phyloP scores from a whole-genome alignment of 2,329 filamentous ascomycete genomes.

The Paracoccidioides lutzii region DNA sequence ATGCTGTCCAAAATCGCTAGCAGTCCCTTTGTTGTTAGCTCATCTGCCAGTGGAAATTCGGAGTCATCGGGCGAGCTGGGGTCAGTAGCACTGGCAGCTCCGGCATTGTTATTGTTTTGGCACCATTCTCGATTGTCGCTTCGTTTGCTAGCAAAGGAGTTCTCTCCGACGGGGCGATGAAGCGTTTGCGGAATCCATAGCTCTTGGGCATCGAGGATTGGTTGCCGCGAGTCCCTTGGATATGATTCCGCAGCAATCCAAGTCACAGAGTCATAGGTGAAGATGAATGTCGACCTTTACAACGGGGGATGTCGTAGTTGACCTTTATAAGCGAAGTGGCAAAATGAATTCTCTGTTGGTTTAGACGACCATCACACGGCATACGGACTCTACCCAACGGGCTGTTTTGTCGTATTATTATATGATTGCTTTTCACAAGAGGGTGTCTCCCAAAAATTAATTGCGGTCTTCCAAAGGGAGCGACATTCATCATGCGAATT shows the following conservation, averaged over 20 bases:
- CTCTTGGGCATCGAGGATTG: too few relatives aligned
- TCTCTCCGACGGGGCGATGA: constrained; percentile 7
- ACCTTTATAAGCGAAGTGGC: too few relatives aligned
- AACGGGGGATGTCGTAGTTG: too few relatives aligned
- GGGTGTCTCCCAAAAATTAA: too few relatives aligned
- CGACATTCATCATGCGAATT: too few relatives aligned
- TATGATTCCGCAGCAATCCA: background rate
- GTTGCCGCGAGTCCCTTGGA: background rate
- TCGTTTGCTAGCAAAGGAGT: constrained; percentile 9
- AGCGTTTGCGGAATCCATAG: background rate
- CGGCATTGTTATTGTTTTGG: constrained; percentile 1
- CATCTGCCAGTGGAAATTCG: constrained; percentile 24
- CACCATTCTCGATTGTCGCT: background rate
- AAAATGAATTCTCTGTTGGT: too few relatives aligned
- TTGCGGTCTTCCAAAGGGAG: too few relatives aligned
- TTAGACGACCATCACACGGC: too few relatives aligned
- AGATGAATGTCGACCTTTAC: too few relatives aligned
- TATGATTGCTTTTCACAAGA: too few relatives aligned
- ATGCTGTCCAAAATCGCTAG: constrained; percentile 37
- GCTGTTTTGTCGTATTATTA: too few relatives aligned
- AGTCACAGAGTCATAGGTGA: background rate
- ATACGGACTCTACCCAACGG: too few relatives aligned
- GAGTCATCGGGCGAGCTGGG: background rate
- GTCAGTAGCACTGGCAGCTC: background rate
- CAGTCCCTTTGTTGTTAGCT: constrained; percentile 35